These are phyloP conservation scores for Salix arbutifolia DNA, from an alignment of 345 rosid species.

Conservation along the genomic window DNA sequence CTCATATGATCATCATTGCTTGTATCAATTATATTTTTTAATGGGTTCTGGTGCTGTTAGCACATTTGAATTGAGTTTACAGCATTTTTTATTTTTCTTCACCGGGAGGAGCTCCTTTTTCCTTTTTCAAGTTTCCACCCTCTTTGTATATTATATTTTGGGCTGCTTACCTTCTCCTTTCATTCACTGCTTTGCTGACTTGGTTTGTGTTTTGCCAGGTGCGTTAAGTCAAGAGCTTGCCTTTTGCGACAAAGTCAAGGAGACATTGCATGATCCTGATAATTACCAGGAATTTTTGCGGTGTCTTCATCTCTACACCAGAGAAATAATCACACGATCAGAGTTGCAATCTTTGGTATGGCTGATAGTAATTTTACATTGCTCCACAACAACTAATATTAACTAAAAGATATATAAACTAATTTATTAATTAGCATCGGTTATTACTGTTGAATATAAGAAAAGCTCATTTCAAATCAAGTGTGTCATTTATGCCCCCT, in stretches of 20 bases:
- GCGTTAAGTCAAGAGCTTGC: slow-evolving; percentile 61
- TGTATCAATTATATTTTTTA: background rate
- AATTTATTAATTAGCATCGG: background rate
- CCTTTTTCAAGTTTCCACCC: background rate
- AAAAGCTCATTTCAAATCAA: background rate
- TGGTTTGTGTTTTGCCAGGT: slow-evolving; percentile 43
- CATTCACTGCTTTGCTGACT: slow-evolving; percentile 7
- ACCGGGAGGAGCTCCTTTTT: background rate
- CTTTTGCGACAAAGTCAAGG: slow-evolving; percentile 82
- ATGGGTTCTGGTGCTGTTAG: background rate
- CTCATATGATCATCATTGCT: background rate
- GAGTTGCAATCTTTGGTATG: slow-evolving; percentile 87
- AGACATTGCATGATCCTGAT: slow-evolving; percentile 57
- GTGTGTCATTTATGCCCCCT: background rate
- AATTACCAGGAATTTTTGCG: slow-evolving; percentile 72
- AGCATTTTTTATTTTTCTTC: background rate
- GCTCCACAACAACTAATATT: background rate
- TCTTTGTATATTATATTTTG: background rate
- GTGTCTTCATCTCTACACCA: slow-evolving; percentile 79
- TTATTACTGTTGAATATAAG: background rate
- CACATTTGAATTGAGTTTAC: background rate
- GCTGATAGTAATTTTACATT: slow-evolving; percentile 2
- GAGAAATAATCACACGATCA: slow-evolving; percentile 72
- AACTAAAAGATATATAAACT: background rate
- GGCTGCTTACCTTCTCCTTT: background rate